Evolutionary conservation across 352 stramenopile species (phyloP), one percentile per base, ranked within the genome.

Genomic region (Pythium sp.): DNA sequence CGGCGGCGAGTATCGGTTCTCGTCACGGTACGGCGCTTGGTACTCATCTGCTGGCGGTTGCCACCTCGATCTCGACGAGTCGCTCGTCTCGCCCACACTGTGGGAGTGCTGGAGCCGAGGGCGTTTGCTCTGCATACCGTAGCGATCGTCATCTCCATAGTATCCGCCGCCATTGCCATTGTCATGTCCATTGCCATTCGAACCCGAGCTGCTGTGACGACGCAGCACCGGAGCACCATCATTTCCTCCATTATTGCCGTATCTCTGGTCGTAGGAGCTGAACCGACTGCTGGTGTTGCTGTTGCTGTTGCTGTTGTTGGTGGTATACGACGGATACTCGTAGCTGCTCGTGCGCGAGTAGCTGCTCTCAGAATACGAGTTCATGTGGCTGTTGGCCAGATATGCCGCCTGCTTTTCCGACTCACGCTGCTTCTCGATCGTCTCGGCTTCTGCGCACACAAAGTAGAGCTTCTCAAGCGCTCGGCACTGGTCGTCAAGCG

Each of bases 21-120:
- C 54, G 32, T 69, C 64, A 14, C 62, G 28, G 32, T 69, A 41
- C 15, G 26, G 26, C n/a, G 63, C 18, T 14, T 22, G 55, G 41
- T 68, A 68, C 24, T 36, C 53, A 11, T 67, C 30, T 26, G 46
- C 3, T n/a, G 43, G 41, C 15, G 46, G 56, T 30, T 46, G 43
- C 53, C 62, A n/a, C 58, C 63, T 53, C 34, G 53, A 22, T 55
- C 53, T 71, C 73, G 66, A 70, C 53, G 46, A 69, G 61, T 76
- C 75, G 9, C 65, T 73, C 49, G 72, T 72, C 38, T 83, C 82
- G 68, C 86, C 20, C 55, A 60, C 70, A 57, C 81, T 90, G 64
- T 90, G 81, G 54, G 82, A 78, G 46, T 93, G 84, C 47, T 86
- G 67, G 32, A 93, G 72, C 68, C 87, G 87, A 5, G 79, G 69